phyloP scores from a whole-genome alignment of 2,329 filamentous ascomycete genomes.

The Fusarium musae region DNA sequence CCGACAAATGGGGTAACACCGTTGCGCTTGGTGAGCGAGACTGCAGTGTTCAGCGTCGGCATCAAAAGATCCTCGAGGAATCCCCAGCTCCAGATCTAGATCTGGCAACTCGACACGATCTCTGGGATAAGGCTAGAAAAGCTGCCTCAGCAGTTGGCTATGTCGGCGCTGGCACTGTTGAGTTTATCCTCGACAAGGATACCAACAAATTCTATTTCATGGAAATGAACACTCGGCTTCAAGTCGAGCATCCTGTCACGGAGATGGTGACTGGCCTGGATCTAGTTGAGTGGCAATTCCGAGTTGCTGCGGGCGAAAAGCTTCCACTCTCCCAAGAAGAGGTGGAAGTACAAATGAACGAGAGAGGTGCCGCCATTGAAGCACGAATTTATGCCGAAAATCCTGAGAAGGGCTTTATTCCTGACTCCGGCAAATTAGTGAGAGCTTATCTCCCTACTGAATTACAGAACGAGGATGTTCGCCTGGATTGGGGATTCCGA shows the following conservation, averaged over 20 bases:
- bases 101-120: constrained; percentile 66
- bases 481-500: constrained; percentile 93
- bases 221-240: constrained; percentile 87
- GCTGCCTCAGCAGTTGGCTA: constrained; percentile 82
- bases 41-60: constrained; percentile 85
- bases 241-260: constrained; percentile 96
- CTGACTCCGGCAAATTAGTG: constrained; percentile 88
- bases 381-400: constrained; percentile 97
- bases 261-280: constrained; percentile 75
- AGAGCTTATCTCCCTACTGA: constrained; percentile 79
- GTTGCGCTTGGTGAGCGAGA: constrained; percentile 89
- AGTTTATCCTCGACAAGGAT: constrained; percentile 89
- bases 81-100: constrained; percentile 79
- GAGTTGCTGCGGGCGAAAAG: constrained; percentile 70
- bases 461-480: constrained; percentile 72
- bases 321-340: constrained; percentile 66
- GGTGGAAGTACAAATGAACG: constrained; percentile 79
- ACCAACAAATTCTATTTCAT: constrained; percentile 84
- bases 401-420: constrained; percentile 90
- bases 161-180: constrained; percentile 88
- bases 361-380: constrained; percentile 89
- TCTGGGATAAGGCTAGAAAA: constrained; percentile 74
- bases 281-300: constrained; percentile 96
- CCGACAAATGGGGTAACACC: constrained; percentile 80
- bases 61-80: constrained; percentile 93